phyloP scores from a whole-genome alignment of 345 rosid genomes.

The Aegle marmelos region DNA sequence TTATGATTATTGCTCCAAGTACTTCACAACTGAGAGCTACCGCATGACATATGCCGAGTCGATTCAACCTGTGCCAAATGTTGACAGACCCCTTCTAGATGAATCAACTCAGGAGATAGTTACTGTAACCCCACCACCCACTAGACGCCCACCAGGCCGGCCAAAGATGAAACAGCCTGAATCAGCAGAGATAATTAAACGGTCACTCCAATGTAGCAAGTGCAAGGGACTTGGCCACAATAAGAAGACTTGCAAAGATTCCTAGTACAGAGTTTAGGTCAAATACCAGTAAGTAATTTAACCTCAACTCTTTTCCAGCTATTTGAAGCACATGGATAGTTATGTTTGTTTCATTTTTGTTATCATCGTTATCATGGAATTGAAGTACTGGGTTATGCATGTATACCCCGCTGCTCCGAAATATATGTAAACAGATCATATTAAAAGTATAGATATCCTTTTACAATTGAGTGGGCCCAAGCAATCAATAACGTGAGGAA shows the following conservation, averaged over 20 bases:
- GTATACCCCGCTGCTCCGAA: not conserved
- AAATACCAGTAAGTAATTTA: constrained; percentile 21
- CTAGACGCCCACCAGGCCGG: constrained; percentile 76
- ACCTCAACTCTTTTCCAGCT: constrained; percentile 18
- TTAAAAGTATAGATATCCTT: not conserved
- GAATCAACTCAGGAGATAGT: constrained; percentile 41
- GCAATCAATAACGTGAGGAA: not conserved
- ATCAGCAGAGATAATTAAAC: constrained; percentile 57
- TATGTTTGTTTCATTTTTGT: not conserved
- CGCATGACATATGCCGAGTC: constrained; percentile 58
- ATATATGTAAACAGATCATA: not conserved
- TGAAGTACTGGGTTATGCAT: not conserved
- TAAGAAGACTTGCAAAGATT: constrained; percentile 81
- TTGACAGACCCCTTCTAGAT: constrained; percentile 47
- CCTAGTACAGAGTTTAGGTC: constrained; percentile 27
- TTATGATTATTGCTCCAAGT: constrained; percentile 73
- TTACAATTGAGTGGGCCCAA: not conserved
- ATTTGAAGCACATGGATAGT: not conserved
- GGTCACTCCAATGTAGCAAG: constrained; percentile 93
- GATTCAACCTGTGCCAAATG: constrained; percentile 79
- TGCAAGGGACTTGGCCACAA: constrained; percentile 98
- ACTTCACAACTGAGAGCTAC: constrained; percentile 56
- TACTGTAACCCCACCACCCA: constrained; percentile 84
- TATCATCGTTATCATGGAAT: not conserved
- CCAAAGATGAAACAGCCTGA: constrained; percentile 71